Evolutionary conservation across 805 yeast genomes (phyloP), one percentile per base, ranked within the genome.

Genomic region (Zygosaccharomyces siamensis): DNA sequence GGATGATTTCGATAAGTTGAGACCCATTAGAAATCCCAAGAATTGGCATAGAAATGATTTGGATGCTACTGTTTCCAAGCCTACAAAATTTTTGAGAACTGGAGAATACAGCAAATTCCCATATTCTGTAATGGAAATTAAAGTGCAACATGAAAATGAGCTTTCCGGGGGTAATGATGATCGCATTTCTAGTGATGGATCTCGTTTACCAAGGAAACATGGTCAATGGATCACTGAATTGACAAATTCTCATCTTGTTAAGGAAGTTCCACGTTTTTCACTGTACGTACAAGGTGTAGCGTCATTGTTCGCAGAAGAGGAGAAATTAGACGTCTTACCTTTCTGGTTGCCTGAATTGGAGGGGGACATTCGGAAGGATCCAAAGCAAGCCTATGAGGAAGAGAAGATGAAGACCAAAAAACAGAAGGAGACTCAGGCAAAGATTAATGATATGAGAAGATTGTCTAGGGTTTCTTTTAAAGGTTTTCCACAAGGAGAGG

Each of bases 261-360:
- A 88, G 64, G 97, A 89, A 66, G 90, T 92, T 52, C 97, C 97
- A 48, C 86, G 87, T 61, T 92, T 92, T 62, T 87, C 96, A 45
- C 88, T 89, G 69, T 92, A 86, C 64, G 77, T 92, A 57, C 99
- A 92, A 66, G 98, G 98, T 70, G 80, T 89, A 49, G 89, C 97
- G 4, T 77, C 89, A 2, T 75, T 92, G 53, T 92, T 83, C 63
- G 79, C 89, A 46, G 98, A 92, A 63, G 97, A 92, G 60, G 71
- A 67, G 31, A 84, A 85, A 57, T 76, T 92, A 62, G 96, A 89
- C 64, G 82, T 84, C 54, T 75, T 92, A 53, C 99, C 99, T 48
- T 86, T 89, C 67, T 92, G 99, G 99, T 76, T 89, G 56, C 87
- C 95, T 50, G 97, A 92, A 52, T 73, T 93, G 59, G 97, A 88